phyloP scores from a whole-genome alignment of 169 alveolate genomes.

The Plasmodium adleri region DNA sequence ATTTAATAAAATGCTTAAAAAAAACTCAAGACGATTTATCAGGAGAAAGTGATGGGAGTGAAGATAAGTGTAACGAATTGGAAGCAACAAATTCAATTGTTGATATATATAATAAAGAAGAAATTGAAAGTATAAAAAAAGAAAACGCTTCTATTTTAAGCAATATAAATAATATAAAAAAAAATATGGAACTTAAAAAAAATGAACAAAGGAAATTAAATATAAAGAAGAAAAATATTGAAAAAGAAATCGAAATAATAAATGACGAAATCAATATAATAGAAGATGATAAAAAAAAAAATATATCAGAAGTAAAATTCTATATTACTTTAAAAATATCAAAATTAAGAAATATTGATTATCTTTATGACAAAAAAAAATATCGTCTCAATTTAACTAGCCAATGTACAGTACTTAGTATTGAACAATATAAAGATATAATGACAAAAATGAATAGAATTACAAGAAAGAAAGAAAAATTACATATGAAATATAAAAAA shows the following conservation, averaged over 20 bases:
- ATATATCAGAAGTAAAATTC: slow-evolving; percentile 53
- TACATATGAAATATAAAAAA: slow-evolving; percentile 1
- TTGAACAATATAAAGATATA: slow-evolving; percentile 40
- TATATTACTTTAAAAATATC: slow-evolving; percentile 43
- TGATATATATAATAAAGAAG: slow-evolving; percentile 27
- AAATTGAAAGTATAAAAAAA: slow-evolving; percentile 38
- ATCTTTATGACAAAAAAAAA: slow-evolving; percentile 69
- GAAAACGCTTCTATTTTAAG: slow-evolving; percentile 17
- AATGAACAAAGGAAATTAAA: slow-evolving; percentile 52
- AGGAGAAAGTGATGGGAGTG: slow-evolving; percentile 20
- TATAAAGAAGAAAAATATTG: slow-evolving; percentile 40
- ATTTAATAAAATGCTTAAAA: slow-evolving; percentile 11
- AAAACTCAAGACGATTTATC: slow-evolving; percentile 26
- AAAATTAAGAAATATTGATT: slow-evolving; percentile 61
- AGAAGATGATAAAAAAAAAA: slow-evolving; percentile 65
- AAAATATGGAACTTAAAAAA: slow-evolving; percentile 55
- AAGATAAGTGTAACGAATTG: background rate
- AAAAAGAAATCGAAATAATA: slow-evolving; percentile 47
- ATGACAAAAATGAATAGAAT: slow-evolving; percentile 23
- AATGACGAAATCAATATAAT: slow-evolving; percentile 55
- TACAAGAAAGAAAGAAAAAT: slow-evolving; percentile 17
- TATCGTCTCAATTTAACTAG: slow-evolving; percentile 54
- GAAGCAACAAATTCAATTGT: slow-evolving; percentile 9
- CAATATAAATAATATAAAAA: slow-evolving; percentile 37
- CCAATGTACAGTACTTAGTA: slow-evolving; percentile 40